phyloP scores from a whole-genome alignment of 352 stramenopile genomes.

The Saprolegnia parasitica region DNA sequence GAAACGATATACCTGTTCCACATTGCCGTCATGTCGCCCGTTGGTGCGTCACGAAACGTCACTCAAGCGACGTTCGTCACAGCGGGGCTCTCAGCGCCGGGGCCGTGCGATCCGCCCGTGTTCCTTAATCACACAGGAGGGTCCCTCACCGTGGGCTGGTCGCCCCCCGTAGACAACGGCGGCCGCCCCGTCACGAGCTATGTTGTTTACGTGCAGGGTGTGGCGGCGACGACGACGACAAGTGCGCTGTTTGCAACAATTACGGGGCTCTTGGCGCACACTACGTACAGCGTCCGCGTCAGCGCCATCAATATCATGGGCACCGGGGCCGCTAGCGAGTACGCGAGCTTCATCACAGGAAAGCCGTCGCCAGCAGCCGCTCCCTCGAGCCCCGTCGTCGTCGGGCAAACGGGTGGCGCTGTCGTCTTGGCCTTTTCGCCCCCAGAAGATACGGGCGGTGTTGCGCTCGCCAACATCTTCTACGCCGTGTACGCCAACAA shows the following conservation, averaged over 20 bases:
- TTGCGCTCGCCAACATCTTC: conserved; percentile 4
- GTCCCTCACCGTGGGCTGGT: conserved; percentile 4
- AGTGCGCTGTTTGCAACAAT: background rate
- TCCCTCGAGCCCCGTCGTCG: background rate
- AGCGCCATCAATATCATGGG: conserved; percentile 22
- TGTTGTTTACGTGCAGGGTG: conserved; percentile 2
- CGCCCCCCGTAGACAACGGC: conserved; percentile 5
- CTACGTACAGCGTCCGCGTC: conserved; percentile 15
- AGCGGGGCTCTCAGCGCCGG: conserved; percentile 5
- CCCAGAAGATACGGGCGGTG: conserved; percentile 13
- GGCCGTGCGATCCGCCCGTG: background rate
- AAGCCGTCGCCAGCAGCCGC: background rate
- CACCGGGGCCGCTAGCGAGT: conserved; percentile 5
- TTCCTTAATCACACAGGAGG: conserved; percentile 15
- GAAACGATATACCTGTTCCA: conserved; percentile 13
- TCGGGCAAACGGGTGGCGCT: conserved; percentile 8
- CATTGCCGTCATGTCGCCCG: background rate
- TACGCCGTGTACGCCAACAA: conserved; percentile 25
- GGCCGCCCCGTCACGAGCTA: conserved; percentile 5
- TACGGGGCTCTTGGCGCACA: conserved; percentile 4
- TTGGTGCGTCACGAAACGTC: background rate
- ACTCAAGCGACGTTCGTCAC: conserved; percentile 4
- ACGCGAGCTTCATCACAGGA: conserved; percentile 11
- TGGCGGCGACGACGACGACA: background rate
- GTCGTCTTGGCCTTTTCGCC: conserved; percentile 14